phyloP scores from a whole-genome alignment of 164 flowering plant genomes.

The Platanus orientalis region DNA sequence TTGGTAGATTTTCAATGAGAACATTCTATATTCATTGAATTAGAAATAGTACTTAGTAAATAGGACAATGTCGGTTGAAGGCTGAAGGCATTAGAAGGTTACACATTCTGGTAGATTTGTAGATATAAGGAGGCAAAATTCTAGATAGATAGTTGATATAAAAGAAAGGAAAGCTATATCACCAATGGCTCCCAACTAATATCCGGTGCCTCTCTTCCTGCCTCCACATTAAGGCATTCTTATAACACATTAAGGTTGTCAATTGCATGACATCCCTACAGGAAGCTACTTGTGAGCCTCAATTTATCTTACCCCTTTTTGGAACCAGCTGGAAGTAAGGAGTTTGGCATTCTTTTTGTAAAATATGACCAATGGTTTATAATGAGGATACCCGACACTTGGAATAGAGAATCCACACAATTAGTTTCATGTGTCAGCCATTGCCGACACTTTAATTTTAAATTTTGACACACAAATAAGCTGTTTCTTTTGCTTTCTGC shows the following conservation, averaged over 20 bases:
- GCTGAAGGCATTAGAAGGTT: background rate
- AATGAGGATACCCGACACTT: too few relatives aligned
- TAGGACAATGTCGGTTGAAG: background rate
- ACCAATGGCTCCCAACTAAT: background rate
- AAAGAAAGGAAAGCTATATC: background rate
- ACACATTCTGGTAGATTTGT: background rate
- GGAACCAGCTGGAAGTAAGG: background rate
- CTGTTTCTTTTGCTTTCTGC: background rate
- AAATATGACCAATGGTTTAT: background rate
- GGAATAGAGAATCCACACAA: too few relatives aligned
- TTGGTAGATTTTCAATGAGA: background rate
- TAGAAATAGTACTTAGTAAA: background rate
- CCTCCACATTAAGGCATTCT: background rate
- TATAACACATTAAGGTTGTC: background rate
- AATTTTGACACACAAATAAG: too few relatives aligned
- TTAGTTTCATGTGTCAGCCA: too few relatives aligned
- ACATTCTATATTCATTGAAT: background rate
- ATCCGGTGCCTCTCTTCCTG: background rate
- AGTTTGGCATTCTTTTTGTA: background rate
- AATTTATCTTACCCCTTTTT: background rate
- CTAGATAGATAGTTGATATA: too few relatives aligned
- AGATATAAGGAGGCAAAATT: background rate
- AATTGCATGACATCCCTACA: background rate
- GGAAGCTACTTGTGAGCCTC: background rate
- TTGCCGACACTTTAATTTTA: too few relatives aligned